These are phyloP conservation scores for Epichloe elymi DNA, from an alignment of 2,329 filamentous ascomycete species.

Conservation along the genomic window DNA sequence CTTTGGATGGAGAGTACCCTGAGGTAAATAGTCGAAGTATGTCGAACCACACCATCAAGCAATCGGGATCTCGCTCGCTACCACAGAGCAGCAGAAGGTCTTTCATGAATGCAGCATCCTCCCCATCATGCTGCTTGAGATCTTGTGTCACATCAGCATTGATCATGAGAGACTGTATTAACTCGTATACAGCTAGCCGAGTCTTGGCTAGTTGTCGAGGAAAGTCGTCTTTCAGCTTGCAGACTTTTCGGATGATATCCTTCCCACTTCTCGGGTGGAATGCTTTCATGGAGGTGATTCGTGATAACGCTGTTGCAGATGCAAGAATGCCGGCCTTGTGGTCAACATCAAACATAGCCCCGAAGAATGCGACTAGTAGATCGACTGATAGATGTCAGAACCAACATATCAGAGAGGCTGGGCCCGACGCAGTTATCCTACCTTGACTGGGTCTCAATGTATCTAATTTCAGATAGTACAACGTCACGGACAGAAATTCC, in stretches of 20 bases:
- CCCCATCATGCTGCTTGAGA: slow-evolving; percentile 30
- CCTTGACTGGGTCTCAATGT: slow-evolving; percentile 37
- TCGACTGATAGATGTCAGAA: slow-evolving; percentile 20
- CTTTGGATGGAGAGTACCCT: slow-evolving; percentile 30
- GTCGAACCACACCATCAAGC: slow-evolving; percentile 44
- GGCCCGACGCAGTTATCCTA: slow-evolving; percentile 11
- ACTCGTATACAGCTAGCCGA: slow-evolving; percentile 37
- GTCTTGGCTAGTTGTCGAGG: slow-evolving; percentile 38
- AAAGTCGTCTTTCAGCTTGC: slow-evolving; percentile 43
- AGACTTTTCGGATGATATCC: slow-evolving; percentile 36
- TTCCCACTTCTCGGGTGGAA: slow-evolving; percentile 36
- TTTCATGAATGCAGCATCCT: slow-evolving; percentile 30
- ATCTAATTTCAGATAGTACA: slow-evolving; percentile 32
- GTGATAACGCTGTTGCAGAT: slow-evolving; percentile 37
- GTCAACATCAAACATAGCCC: slow-evolving; percentile 44
- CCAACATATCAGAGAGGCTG: background rate
- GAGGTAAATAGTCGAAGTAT: slow-evolving; percentile 32
- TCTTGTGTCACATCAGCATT: slow-evolving; percentile 29
- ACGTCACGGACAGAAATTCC: slow-evolving; percentile 41
- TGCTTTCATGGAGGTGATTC: slow-evolving; percentile 34
- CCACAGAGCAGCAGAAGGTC: slow-evolving; percentile 37
- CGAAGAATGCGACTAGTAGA: slow-evolving; percentile 40
- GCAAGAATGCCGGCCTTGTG: slow-evolving; percentile 45
- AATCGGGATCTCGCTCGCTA: slow-evolving; percentile 43
- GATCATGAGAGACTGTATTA: slow-evolving; percentile 32